Evolutionary conservation across 352 stramenopile species (phyloP).

Genomic region (Globisporangium echinulatum): DNA sequence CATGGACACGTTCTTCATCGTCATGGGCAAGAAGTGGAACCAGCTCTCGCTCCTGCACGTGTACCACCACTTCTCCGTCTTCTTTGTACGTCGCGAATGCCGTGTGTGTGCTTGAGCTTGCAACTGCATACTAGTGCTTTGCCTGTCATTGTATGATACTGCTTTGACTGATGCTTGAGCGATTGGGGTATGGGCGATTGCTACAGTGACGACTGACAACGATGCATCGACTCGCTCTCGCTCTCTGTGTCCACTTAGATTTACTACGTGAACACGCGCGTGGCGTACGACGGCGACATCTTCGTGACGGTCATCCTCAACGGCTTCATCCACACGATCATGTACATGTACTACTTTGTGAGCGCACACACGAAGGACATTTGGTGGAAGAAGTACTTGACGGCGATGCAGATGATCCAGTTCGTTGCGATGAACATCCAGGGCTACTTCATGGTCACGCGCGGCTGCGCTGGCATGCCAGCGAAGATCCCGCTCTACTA

Average conservation of each 20-base stretch:
- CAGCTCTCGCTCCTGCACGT: constrained; percentile 97
- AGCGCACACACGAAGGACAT: constrained; percentile 96
- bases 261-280: constrained; percentile 94
- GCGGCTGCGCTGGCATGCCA: constrained; percentile 83
- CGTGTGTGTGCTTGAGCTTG: no score
- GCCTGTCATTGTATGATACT: not conserved
- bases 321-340: constrained; percentile 97
- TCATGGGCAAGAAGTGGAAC: constrained; percentile 97
- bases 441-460: constrained; percentile 69
- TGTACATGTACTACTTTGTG: constrained; percentile 99
- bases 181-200: no score
- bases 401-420: constrained; percentile 93
- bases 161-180: not conserved
- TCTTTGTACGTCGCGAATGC: constrained; percentile 44
- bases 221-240: not conserved
- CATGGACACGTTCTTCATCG: constrained; percentile 96
- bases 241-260: constrained; percentile 36
- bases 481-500: constrained; percentile 85
- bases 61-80: constrained; percentile 98
- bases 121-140: no score
- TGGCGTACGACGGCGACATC: constrained; percentile 95
- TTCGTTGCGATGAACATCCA: constrained; percentile 87
- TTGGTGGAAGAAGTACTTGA: constrained; percentile 97
- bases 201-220: not conserved
- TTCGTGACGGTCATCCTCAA: constrained; percentile 96